phyloP scores from a whole-genome alignment of 169 alveolate genomes.

The Cyclospora cayetanensis region DNA sequence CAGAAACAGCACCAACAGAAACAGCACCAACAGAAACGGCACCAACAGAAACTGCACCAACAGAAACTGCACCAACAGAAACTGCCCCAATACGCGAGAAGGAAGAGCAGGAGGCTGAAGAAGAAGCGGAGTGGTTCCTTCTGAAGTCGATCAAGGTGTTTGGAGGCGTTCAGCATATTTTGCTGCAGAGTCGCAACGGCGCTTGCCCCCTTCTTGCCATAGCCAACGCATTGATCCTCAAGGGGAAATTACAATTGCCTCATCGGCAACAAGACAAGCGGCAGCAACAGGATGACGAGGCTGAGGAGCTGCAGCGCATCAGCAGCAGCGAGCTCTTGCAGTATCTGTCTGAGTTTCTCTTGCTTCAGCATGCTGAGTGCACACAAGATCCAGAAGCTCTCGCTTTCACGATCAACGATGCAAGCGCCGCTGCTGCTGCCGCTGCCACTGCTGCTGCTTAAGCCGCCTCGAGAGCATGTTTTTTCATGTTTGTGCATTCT shows the following conservation, averaged over 20 bases:
- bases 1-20: not conserved
- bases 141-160: not conserved
- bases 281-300: not conserved
- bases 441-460: not conserved
- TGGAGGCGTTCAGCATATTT: not conserved
- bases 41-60: not conserved
- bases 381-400: not conserved
- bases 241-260: not conserved
- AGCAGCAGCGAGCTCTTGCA: constrained; percentile 15
- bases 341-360: not conserved
- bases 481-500: not conserved
- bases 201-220: constrained; percentile 58
- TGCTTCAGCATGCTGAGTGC: not conserved
- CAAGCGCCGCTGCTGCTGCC: not conserved
- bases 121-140: not conserved
- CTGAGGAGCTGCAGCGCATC: not conserved
- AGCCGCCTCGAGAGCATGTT: not conserved
- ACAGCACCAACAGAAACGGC: not conserved
- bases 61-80: not conserved
- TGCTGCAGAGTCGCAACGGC: constrained; percentile 26
- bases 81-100: no score
- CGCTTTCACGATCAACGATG: not conserved
- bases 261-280: not conserved
- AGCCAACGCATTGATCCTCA: constrained; percentile 39
- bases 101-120: not conserved